These are phyloP conservation scores for Hippophae tibetana DNA, from an alignment of 306 rosid species.

Conservation along the genomic window DNA sequence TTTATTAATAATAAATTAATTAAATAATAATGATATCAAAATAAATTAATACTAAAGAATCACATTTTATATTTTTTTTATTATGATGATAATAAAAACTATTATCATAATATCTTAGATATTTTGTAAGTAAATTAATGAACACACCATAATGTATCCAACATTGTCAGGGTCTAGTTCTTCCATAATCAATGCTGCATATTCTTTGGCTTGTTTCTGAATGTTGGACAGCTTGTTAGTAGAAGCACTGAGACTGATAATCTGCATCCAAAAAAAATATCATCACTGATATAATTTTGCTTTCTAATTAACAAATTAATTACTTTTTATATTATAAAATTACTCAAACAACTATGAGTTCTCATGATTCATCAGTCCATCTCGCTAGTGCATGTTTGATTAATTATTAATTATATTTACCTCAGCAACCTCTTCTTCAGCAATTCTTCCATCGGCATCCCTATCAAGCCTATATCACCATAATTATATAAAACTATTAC, in stretches of 20 bases:
- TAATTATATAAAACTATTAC: no score
- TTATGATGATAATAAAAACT: no score
- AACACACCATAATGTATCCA: slow-evolving; percentile 44
- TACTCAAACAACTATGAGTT: no score
- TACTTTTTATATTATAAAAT: not conserved
- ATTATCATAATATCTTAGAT: no score
- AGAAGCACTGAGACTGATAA: slow-evolving; percentile 49
- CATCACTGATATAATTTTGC: not conserved
- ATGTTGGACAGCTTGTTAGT: slow-evolving; percentile 46
- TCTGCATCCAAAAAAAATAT: slow-evolving; percentile 14
- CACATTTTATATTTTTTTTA: not conserved
- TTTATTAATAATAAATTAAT: no score
- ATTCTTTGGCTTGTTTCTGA: slow-evolving; percentile 44
- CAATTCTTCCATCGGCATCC: slow-evolving; percentile 54
- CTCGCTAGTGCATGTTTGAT: no score
- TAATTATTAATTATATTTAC: slow-evolving; percentile 8
- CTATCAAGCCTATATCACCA: slow-evolving; percentile 37
- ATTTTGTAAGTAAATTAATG: not conserved
- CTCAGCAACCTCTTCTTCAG: slow-evolving; percentile 50
- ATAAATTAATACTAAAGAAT: no score
- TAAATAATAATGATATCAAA: no score
- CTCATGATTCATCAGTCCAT: no score
- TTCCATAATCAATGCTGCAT: slow-evolving; percentile 56
- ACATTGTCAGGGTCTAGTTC: slow-evolving; percentile 45
- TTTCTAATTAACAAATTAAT: not conserved